Evolutionary conservation across 2,329 filamentous ascomycete species (phyloP).

Genomic region (Thelonectria discophora): DNA sequence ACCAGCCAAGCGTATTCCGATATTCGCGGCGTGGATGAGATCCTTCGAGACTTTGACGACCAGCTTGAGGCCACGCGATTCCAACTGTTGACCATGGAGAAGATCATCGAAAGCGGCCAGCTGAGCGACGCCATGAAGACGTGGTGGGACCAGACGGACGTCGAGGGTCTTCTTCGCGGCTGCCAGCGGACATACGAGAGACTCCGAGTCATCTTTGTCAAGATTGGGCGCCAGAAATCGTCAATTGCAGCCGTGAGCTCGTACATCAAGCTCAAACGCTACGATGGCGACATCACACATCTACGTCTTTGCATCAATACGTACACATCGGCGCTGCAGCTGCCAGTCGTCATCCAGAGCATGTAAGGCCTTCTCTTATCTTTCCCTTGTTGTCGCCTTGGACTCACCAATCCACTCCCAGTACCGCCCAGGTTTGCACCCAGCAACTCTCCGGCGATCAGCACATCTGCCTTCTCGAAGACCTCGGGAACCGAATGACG

Average conservation of each 20-base stretch:
- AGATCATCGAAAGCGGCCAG: not conserved
- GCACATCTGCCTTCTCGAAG: not conserved
- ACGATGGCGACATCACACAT: not conserved
- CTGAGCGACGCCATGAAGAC: not conserved
- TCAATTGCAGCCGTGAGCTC: not conserved
- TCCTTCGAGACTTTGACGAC: not conserved
- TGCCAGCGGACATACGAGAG: not conserved
- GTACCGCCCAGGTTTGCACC: not conserved
- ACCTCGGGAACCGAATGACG: not conserved
- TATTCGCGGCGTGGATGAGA: not conserved
- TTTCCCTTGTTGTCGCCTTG: not conserved
- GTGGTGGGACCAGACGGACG: not conserved
- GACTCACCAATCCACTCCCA: not conserved
- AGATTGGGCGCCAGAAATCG: not conserved
- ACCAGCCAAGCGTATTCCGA: not conserved
- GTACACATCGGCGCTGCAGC: not conserved
- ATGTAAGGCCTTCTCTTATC: not conserved
- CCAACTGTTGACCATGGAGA: not conserved
- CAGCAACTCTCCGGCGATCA: not conserved
- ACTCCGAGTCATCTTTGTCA: not conserved
- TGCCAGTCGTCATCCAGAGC: not conserved
- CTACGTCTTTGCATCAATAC: not conserved
- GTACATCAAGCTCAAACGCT: slow-evolving; percentile 3
- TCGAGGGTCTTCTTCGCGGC: not conserved
- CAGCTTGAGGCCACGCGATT: not conserved